These are phyloP conservation scores for Pelagophyceae sp. DNA, from an alignment of 352 stramenopile genomes.

Conservation along the genomic window DNA sequence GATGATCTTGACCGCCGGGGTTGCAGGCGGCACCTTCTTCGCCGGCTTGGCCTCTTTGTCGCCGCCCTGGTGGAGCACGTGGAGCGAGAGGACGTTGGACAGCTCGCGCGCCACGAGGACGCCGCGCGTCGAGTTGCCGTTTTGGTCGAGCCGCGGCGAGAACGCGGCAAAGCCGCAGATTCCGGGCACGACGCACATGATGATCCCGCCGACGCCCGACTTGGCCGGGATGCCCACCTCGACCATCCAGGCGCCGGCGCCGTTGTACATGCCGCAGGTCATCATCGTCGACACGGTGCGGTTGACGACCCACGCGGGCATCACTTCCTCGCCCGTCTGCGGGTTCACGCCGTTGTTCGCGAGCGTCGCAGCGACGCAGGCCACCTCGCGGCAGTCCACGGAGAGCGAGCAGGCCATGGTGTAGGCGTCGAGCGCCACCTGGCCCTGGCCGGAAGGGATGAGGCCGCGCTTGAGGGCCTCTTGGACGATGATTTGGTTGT, in stretches of 20 bases:
- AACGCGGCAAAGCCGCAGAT: slow-evolving; percentile 39
- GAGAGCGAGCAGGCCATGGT: slow-evolving; percentile 41
- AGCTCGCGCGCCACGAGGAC: slow-evolving; percentile 8
- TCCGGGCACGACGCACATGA: slow-evolving; percentile 42
- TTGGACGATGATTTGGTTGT: slow-evolving; percentile 43
- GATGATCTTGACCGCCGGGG: neutral
- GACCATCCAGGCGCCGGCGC: slow-evolving; percentile 34
- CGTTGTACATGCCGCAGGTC: slow-evolving; percentile 45
- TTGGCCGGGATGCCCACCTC: slow-evolving; percentile 43
- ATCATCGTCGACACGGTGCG: slow-evolving; percentile 35
- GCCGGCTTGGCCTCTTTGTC: neutral
- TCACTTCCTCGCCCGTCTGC: slow-evolving; percentile 37
- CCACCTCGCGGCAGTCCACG: slow-evolving; percentile 33
- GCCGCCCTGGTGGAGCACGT: neutral
- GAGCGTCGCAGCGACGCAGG: slow-evolving; percentile 39
- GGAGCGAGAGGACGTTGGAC: neutral
- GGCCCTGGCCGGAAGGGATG: slow-evolving; percentile 32
- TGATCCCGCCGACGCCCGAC: slow-evolving; percentile 36
- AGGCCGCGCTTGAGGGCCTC: slow-evolving; percentile 33
- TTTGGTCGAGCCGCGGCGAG: slow-evolving; percentile 42
- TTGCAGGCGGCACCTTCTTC: too few species aligned
- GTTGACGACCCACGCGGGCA: slow-evolving; percentile 32
- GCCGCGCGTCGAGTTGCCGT: slow-evolving; percentile 41
- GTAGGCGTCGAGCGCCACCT: slow-evolving; percentile 42
- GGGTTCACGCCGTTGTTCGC: slow-evolving; percentile 43